Evolutionary conservation across 495 filamentous ascomycete species (phyloP), one percentile per base, ranked within the genome.

Genomic region (Geopyxis carbonaria): DNA sequence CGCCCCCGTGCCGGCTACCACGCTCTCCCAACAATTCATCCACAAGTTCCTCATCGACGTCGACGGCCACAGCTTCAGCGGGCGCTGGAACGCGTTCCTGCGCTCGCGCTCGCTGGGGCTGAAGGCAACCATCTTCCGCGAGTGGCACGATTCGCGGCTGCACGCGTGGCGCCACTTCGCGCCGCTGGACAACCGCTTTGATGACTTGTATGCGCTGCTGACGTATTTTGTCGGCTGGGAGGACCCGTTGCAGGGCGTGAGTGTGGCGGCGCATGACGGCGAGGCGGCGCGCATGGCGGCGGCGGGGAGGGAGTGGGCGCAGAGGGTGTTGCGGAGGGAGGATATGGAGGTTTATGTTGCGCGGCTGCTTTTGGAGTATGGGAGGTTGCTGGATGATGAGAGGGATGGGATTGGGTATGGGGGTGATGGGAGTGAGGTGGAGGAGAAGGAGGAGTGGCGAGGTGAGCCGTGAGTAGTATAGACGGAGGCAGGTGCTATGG

Each of bases 121-220:
- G 57, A 83, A 82, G 53, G 70, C 77, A 1, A 79, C 78, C 5
- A 66, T 83, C 23, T 82, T 76, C 64, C 62, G 69, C 7, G 78
- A 81, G 57, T 81, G 77, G 78, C 78, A 81, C 43, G 78, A 83
- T 48, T 70, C 66, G 24, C 59, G 78, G 15, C 58, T 83, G 5
- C 63, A 77, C 15, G 64, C 75, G 8, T 82, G 78, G 78, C 68
- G 68, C 39, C 78, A 83, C 47, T 83, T 73, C 46, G 76, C 83
- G n/a, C 82, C 82, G 1, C 80, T 89, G 76, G 82, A 87, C 50
- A 84, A 76, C 50, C 67, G 74, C 10, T 86, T 77, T 44, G 64
- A 72, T 24, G 82, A 91, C 52, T 60, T 81, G 31, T 86, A 74
- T 37, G 75, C 72, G 2, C 68, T 89, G 9, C 72, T 89, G 67